Percentiles rank a stretch among this genome's conserved stretches.
Evolutionary conservation across 225 moss, liverwort and hornwort genomes (phyloP).

Genomic region (Antitrichia curtipendula): DNA sequence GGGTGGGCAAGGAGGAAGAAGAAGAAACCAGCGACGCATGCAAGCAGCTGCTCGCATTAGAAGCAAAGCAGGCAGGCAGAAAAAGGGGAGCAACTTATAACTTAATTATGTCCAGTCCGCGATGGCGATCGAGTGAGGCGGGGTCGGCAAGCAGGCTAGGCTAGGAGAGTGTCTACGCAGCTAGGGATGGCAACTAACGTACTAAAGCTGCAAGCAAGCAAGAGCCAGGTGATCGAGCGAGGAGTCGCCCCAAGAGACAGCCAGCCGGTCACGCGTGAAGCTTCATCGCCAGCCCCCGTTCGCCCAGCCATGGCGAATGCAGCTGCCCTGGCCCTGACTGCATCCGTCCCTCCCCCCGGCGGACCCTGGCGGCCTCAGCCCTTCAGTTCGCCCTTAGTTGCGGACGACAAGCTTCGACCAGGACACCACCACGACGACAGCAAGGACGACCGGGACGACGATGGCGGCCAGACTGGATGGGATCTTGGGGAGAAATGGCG

Average conservation of each 20-base stretch:
- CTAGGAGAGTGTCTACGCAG: not conserved
- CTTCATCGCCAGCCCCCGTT: not conserved
- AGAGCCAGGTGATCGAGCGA: not conserved
- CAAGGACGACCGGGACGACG: not conserved
- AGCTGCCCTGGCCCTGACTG: not conserved
- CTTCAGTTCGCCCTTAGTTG: not conserved
- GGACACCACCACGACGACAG: not conserved
- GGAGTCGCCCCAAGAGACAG: not conserved
- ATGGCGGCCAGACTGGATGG: not conserved
- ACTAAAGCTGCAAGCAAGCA: not conserved
- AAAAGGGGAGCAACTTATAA: not conserved
- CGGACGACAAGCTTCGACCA: not conserved
- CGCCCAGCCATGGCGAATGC: not conserved
- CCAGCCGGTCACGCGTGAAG: not conserved
- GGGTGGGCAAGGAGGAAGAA: not conserved
- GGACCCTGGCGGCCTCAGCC: not conserved
- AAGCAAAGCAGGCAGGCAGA: not conserved
- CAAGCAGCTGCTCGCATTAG: not conserved
- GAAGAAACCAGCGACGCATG: not conserved
- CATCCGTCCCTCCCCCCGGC: no score
- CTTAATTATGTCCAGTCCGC: not conserved
- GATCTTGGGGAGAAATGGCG: no score
- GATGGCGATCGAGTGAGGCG: not conserved
- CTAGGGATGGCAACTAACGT: not conserved
- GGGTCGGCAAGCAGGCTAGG: not conserved